Evolutionary conservation across 805 yeast species (phyloP), one percentile per base, ranked within the genome.

Genomic region (Kodamaea kakaduensis): DNA sequence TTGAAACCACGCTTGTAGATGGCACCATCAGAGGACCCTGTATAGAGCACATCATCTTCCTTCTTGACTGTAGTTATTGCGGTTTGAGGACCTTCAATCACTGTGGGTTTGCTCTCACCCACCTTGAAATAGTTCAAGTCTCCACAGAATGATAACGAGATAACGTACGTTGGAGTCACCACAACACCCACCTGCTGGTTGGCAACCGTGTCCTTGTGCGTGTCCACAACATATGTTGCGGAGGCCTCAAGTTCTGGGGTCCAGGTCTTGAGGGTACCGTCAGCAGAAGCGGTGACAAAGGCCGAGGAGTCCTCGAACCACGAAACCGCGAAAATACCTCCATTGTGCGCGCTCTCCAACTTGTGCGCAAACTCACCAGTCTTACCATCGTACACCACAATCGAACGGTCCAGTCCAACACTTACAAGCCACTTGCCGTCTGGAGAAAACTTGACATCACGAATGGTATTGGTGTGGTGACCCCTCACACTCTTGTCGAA

Each of bases 11-110:
- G 5, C 38, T 67, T 54, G 28, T 74, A 58, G 7, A 89, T 58
- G 24, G 74, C 64, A 19, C 97, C 97, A 56, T 90, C 97, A 37
- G 82, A 78, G 20, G 90, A 80, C 12, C 96, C 96, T 2, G 89
- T 72, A 40, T 64, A 59, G 6, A 78, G 35, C 2, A 37, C 46
- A 5, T 52, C 58, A 25, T 22, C 44, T 9, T 54, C 52, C 5
- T 56, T 47, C 1, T 60, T 47, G 22, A 81, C 52, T 0, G 88
- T 72, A 1, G 96, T 86, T 37, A 90, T 74, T 9, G 88, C 71
- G 47, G 78, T 78, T 56, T 89, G 96, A 52, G 90, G 97, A 15
- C 97, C 96, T 37, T 64, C 58, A 10, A 86, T 60, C 1, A 71
- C 59, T 3, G 54, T 56, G 3, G 76, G 73, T 24, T 46, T 40